Percentiles rank a stretch among this genome's conserved stretches.
phyloP scores from a whole-genome alignment of 2,329 filamentous ascomycete genomes.

The Paraconiothyrium brasiliense region DNA sequence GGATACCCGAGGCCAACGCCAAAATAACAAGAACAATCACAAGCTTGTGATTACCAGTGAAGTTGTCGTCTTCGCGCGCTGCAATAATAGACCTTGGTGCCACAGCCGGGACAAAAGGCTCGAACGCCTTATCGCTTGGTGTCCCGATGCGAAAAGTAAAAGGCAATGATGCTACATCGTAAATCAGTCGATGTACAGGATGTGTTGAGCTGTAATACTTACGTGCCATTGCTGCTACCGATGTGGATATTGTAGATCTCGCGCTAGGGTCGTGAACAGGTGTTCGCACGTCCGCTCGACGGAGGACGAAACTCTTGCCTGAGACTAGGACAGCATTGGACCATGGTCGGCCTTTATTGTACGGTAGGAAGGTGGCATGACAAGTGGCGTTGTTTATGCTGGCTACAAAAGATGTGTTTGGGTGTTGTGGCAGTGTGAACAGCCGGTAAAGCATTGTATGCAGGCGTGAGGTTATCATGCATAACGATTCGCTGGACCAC shows the following conservation, averaged over 20 bases:
- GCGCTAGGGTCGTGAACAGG: constrained; percentile 6
- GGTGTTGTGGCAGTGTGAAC: constrained; percentile 11
- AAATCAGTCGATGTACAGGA: not conserved
- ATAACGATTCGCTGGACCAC: not conserved
- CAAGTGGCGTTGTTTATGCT: not conserved
- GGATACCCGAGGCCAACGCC: not conserved
- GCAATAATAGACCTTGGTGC: not conserved
- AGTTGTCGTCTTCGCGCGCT: constrained; percentile 1
- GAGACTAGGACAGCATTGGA: not conserved
- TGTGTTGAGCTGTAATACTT: not conserved
- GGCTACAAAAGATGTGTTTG: constrained; percentile 2
- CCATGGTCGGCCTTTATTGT: constrained; percentile 8
- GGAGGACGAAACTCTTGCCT: constrained; percentile 3
- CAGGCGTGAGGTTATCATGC: not conserved
- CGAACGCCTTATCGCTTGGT: not conserved
- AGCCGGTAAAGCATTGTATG: constrained; percentile 14
- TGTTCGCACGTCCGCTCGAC: constrained; percentile 4
- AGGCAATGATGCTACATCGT: constrained; percentile 1
- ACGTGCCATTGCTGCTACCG: constrained; percentile 9
- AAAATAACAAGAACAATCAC: constrained; percentile 7
- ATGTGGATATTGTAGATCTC: not conserved
- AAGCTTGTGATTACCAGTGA: constrained; percentile 9
- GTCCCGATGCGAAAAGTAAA: constrained; percentile 7
- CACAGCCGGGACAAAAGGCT: not conserved
- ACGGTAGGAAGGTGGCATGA: not conserved